phyloP scores from a whole-genome alignment of 2,329 filamentous ascomycete species.

The Pseudopyrenochaeta lycopersici region DNA sequence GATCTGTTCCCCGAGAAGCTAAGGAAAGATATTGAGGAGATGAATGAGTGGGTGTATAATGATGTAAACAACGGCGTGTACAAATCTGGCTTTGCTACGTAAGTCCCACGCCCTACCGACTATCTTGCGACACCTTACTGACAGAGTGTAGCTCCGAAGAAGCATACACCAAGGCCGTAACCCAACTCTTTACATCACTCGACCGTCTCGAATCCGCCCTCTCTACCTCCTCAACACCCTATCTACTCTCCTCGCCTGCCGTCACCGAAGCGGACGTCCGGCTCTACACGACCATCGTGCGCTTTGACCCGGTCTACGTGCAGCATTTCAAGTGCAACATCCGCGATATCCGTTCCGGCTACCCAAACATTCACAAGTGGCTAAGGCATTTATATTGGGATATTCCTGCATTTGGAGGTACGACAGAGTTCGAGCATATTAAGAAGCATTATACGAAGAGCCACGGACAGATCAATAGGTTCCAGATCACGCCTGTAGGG shows the following conservation, averaged over 20 bases:
- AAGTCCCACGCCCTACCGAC: constrained; percentile 18
- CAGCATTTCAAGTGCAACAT: constrained; percentile 81
- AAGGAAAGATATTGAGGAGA: constrained; percentile 56
- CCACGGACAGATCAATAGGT: constrained; percentile 71
- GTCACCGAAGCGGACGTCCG: constrained; percentile 61
- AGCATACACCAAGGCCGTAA: constrained; percentile 59
- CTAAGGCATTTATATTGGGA: constrained; percentile 84
- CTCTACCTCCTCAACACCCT: constrained; percentile 53
- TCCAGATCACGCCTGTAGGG: constrained; percentile 82
- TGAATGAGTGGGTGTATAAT: constrained; percentile 63
- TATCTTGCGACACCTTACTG: background rate
- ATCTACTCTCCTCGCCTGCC: constrained; percentile 55
- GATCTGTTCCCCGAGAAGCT: constrained; percentile 58
- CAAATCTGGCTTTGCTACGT: constrained; percentile 62
- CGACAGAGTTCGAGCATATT: constrained; percentile 94
- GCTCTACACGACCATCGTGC: constrained; percentile 69
- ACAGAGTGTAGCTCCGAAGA: constrained; percentile 52
- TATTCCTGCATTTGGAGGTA: constrained; percentile 76
- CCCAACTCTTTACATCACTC: constrained; percentile 57
- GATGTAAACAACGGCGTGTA: constrained; percentile 64
- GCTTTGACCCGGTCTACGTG: constrained; percentile 65
- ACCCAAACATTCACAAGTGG: constrained; percentile 83
- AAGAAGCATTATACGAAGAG: constrained; percentile 79
- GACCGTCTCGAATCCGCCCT: constrained; percentile 58
- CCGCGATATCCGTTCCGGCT: constrained; percentile 83